Evolutionary conservation across 768 basidiomycete species (phyloP).

Genomic region (Leucocoprinus birnbaumii): DNA sequence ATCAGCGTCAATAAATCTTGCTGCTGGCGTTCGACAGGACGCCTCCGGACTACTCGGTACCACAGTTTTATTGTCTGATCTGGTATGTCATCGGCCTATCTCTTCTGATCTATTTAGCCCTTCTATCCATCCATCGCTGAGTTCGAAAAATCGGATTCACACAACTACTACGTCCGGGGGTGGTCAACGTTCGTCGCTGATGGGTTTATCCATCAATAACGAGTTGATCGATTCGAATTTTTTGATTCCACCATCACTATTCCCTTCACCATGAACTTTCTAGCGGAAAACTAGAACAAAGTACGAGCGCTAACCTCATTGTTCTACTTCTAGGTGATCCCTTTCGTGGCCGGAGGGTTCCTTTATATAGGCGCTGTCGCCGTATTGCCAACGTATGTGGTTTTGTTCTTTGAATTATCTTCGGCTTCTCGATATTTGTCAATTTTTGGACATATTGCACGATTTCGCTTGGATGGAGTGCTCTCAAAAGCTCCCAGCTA

Average conservation of each 20-base stretch:
- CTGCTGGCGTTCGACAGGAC: conserved; percentile 72
- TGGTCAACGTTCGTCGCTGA: conserved; percentile 13
- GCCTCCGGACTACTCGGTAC: conserved; percentile 83
- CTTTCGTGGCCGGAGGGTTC: conserved; percentile 89
- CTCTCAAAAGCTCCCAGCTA: too few species aligned
- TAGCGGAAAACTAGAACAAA: background rate
- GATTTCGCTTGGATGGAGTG: too few species aligned
- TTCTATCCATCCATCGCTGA: background rate
- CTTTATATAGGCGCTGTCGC: conserved; percentile 93
- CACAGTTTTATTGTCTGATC: conserved; percentile 71
- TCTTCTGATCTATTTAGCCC: background rate
- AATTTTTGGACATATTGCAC: too few species aligned
- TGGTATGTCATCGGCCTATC: conserved; percentile 51
- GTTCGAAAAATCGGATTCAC: conserved; percentile 1
- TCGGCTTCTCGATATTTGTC: background rate
- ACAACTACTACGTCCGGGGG: background rate
- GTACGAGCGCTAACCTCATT: background rate
- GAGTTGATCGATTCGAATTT: too few species aligned
- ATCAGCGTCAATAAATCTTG: conserved; percentile 52
- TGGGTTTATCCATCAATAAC: conserved; percentile 14
- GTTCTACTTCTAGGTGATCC: conserved; percentile 61
- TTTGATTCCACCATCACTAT: too few species aligned
- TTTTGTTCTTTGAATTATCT: conserved; percentile 27
- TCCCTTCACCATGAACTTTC: background rate
- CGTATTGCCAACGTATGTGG: conserved; percentile 81